phyloP scores from a whole-genome alignment of 306 rosid genomes.

The Acacia confusa region DNA sequence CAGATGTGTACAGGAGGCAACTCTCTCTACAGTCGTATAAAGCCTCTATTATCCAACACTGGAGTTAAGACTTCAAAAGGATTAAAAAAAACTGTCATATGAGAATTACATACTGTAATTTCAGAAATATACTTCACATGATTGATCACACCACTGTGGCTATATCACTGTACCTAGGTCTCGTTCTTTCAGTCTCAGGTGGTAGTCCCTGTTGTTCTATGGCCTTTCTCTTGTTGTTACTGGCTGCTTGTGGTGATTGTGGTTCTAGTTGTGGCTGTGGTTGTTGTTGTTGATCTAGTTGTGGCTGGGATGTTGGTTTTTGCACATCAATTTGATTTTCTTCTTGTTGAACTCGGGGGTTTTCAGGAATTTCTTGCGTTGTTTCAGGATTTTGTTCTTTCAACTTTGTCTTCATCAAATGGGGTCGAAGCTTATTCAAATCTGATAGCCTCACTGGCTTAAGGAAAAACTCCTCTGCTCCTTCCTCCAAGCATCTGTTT shows the following conservation, averaged over 20 bases:
- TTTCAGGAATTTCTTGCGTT: conserved; percentile 32
- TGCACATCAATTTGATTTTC: neutral
- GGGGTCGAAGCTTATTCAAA: conserved; percentile 70
- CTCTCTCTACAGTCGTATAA: conserved; percentile 54
- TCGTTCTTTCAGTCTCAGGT: conserved; percentile 88
- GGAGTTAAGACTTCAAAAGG: conserved; percentile 23
- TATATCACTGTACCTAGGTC: conserved; percentile 79
- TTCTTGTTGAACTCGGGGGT: conserved; percentile 29
- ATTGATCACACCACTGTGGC: conserved; percentile 64
- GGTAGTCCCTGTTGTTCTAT: conserved; percentile 69
- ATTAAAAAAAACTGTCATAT: conserved; percentile 23
- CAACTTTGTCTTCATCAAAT: conserved; percentile 63
- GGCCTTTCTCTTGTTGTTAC: conserved; percentile 71
- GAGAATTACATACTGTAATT: conserved; percentile 43
- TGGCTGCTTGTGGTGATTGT: conserved; percentile 38
- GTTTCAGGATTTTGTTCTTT: conserved; percentile 47
- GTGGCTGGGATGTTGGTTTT: neutral
- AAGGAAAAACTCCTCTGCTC: conserved; percentile 92
- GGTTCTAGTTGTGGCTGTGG: conserved; percentile 10
- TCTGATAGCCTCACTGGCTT: conserved; percentile 83
- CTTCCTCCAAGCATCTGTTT: conserved; percentile 90
- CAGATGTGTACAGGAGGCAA: conserved; percentile 59
- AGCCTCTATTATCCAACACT: conserved; percentile 48
- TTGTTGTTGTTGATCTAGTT: conserved; percentile 42
- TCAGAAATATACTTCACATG: conserved; percentile 35